Evolutionary conservation across 495 filamentous ascomycete genomes (phyloP), one percentile per base, ranked within the genome.

Genomic region (Trichodelitschia bisporula): DNA sequence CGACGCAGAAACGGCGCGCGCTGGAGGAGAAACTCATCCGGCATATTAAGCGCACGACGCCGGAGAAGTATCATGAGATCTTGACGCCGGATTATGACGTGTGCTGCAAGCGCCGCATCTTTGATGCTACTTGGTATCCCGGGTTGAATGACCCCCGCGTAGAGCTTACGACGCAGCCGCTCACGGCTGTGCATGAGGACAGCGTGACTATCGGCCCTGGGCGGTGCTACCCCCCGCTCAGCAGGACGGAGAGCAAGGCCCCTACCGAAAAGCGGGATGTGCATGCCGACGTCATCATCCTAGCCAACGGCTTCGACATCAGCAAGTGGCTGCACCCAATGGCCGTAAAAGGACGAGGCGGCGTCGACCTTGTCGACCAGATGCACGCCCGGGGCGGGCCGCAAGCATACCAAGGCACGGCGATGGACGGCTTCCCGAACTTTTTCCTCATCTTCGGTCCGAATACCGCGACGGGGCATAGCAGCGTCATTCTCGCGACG

Each of bases 401-500:
- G 0, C 65, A 67, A 34, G 63, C 68, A 3, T 76, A 76, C 42
- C 58, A 62, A 31, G 67, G 66, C 3, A 62, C 61, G 26, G 65
- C 68, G 2, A 54, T 76, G 48, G 63, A 71, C 33, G 57, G 58
- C 0, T 76, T 70, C 42, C 70, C 70, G 0, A 76, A 76, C 33
- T 65, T 73, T 45, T 76, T 76, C 48, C 58, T 70, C 23, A 44
- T 75, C 4, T 64, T 67, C 39, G 70, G 70, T 0, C 70, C 70
- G 0, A 73, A 75, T 35, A 70, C 65, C 0, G 58, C 50, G 0
- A 73, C 65, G 1, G 70, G 70, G 0, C 71, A 76, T 45, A 57
- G 52, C 1, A 66, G 59, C 19, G 66, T 72, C 0, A 60, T 72
- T 5, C 52, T 72, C 14, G 57, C 58, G 0, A 57, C 51, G 5